Evolutionary conservation across 345 rosid species (phyloP).

Genomic region (Eucalyptus polyanthemos): DNA sequence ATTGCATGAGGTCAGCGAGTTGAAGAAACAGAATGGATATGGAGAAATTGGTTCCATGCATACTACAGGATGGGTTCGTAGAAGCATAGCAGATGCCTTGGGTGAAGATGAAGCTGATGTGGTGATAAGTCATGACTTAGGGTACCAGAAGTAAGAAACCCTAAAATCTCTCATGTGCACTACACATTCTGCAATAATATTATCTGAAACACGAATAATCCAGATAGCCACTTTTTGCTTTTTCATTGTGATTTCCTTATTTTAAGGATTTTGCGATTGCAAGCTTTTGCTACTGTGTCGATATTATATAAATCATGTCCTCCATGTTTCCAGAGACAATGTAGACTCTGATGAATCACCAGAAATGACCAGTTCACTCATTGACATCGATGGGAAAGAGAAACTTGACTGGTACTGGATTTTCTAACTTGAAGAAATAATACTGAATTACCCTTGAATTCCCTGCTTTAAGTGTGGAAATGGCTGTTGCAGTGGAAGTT

Average conservation of each 20-base stretch:
- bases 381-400: background rate
- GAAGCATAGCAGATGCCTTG: conserved; percentile 90
- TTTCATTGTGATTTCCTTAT: background rate
- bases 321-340: background rate
- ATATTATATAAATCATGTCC: background rate
- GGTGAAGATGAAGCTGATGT: conserved; percentile 99
- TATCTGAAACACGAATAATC: background rate
- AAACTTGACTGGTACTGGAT: conserved; percentile 2
- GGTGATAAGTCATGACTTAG: conserved; percentile 46
- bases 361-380: conserved; percentile 1
- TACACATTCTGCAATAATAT: background rate
- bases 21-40: conserved; percentile 40
- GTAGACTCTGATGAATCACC: background rate
- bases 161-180: background rate
- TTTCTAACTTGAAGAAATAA: background rate
- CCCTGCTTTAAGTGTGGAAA: background rate
- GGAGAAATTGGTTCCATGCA: conserved; percentile 30
- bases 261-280: background rate
- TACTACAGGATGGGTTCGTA: conserved; percentile 40
- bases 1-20: conserved; percentile 63
- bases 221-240: background rate
- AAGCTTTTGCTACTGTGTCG: background rate
- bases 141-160: conserved; percentile 33
- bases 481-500: conserved; percentile 31
- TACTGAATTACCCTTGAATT: background rate